Base-by-base conservation (phyloP, 108 stramenopile species). In the Fragilariopsis cylindrus region DNA sequence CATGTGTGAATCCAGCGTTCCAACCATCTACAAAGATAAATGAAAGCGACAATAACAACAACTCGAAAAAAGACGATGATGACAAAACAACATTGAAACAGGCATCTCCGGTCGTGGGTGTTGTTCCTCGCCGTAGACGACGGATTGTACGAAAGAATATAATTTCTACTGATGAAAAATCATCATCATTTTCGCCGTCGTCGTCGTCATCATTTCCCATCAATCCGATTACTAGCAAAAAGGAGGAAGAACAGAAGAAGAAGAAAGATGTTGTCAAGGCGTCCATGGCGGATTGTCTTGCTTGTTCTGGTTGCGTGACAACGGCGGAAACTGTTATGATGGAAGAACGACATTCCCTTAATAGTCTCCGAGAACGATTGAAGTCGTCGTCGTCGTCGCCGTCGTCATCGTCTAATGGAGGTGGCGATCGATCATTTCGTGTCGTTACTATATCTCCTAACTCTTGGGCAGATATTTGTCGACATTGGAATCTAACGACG, bases 281-380 rank as follows among this genome's bases (percentile, higher is more conserved):
- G 4, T 93, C 97, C 16, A 86, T 99, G 43, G 91, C 93, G 16
- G 99, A 99, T 83, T 99, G 99, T 75, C 91, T 99, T 69, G 98
- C 99, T 9, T 99, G 99, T 77, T 87, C 86, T 39, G 99, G 99
- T 62, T 99, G 99, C 76, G 96, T 99, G 54, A 99, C 99, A 46
- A 97, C 98, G 41, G 97, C 99, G 3, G 99, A 99, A 85, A 92
- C 98, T 3, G 98, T 99, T 2, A 80, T 99, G 48, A 80, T 99
- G 84, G 84, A 93, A 54, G 90, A 96, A 69, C 71, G 72, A 18
- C 98, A 99, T 82, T 93, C 88, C 47, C 75, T 89, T 63, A 79
- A 11, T 80, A 78, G 49, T 62, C 90, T 75, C 16, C 69, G 70
- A 16, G 21, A 71, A 57, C 69, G 74, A 55, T 46, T 74, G 68